phyloP scores from a whole-genome alignment of 306 rosid genomes.

The Trifolium dubium region DNA sequence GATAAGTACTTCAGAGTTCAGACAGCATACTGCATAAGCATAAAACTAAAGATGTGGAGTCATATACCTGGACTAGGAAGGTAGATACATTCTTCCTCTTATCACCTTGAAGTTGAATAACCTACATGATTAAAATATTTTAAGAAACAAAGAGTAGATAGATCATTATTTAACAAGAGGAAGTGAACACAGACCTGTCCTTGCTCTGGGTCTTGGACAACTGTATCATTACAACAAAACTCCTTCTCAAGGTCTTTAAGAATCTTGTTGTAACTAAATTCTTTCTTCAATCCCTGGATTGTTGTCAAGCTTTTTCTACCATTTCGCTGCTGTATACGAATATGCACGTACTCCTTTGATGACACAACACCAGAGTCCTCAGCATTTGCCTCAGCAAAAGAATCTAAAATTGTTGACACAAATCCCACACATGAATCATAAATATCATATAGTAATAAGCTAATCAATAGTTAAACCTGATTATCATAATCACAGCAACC shows the following conservation, averaged over 20 bases:
- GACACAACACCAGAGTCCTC: conserved; percentile 75
- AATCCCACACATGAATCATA: not conserved
- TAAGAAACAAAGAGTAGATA: not conserved
- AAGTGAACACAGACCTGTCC: conserved; percentile 67
- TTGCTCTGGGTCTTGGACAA: conserved; percentile 89
- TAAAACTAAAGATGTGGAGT: not conserved
- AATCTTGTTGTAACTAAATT: conserved; percentile 86
- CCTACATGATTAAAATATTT: conserved; percentile 52
- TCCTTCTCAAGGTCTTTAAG: conserved; percentile 89
- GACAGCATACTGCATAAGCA: not conserved
- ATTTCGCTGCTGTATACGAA: conserved; percentile 88
- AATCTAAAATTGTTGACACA: conserved; percentile 54
- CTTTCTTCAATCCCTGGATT: conserved; percentile 94
- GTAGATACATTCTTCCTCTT: conserved; percentile 67
- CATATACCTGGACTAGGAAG: conserved; percentile 72
- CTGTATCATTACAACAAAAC: conserved; percentile 93
- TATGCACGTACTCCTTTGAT: conserved; percentile 89
- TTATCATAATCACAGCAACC: not conserved
- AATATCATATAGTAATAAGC: not conserved
- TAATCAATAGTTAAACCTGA: not conserved
- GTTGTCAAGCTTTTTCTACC: conserved; percentile 94
- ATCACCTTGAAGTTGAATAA: conserved; percentile 96
- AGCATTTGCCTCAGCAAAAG: conserved; percentile 93
- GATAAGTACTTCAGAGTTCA: no score
- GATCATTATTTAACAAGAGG: not conserved